These are phyloP conservation scores for Psilocybe sp. DNA, from an alignment of 768 basidiomycete species.

Conservation along the genomic window DNA sequence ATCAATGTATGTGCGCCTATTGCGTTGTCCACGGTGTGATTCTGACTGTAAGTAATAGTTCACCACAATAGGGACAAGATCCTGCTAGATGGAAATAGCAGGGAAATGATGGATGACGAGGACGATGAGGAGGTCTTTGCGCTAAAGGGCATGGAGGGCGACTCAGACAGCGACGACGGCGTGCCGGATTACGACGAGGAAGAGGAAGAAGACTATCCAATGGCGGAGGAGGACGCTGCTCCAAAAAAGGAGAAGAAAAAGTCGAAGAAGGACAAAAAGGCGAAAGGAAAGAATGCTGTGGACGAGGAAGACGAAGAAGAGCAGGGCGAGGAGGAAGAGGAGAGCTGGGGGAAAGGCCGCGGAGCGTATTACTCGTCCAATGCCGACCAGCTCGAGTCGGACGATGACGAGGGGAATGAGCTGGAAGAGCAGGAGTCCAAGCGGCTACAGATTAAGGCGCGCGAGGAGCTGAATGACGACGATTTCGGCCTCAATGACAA, in stretches of 20 bases:
- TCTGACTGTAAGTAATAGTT: slow-evolving; percentile 40
- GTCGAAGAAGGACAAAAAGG: slow-evolving; percentile 22
- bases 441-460: slow-evolving; percentile 71
- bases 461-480: slow-evolving; percentile 67
- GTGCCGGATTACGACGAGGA: slow-evolving; percentile 27
- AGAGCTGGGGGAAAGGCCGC: slow-evolving; percentile 81
- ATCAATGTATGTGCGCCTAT: slow-evolving; percentile 58
- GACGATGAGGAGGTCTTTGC: slow-evolving; percentile 80
- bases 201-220: slow-evolving; percentile 32
- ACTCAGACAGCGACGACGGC: slow-evolving; percentile 43
- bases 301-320: slow-evolving; percentile 29
- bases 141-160: slow-evolving; percentile 55
- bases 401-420: slow-evolving; percentile 86
- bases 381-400: slow-evolving; percentile 74
- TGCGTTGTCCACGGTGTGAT: slow-evolving; percentile 1
- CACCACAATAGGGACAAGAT: slow-evolving; percentile 76
- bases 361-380: slow-evolving; percentile 86
- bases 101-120: slow-evolving; percentile 42
- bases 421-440: slow-evolving; percentile 87
- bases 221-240: slow-evolving; percentile 28
- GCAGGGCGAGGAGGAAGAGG: slow-evolving; percentile 53
- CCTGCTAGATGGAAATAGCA: slow-evolving; percentile 61
- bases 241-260: slow-evolving; percentile 22
- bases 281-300: slow-evolving; percentile 23
- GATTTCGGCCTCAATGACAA: slow-evolving; percentile 83